Evolutionary conservation across 352 stramenopile genomes (phyloP).

Genomic region (Globisporangium takayamanum): DNA sequence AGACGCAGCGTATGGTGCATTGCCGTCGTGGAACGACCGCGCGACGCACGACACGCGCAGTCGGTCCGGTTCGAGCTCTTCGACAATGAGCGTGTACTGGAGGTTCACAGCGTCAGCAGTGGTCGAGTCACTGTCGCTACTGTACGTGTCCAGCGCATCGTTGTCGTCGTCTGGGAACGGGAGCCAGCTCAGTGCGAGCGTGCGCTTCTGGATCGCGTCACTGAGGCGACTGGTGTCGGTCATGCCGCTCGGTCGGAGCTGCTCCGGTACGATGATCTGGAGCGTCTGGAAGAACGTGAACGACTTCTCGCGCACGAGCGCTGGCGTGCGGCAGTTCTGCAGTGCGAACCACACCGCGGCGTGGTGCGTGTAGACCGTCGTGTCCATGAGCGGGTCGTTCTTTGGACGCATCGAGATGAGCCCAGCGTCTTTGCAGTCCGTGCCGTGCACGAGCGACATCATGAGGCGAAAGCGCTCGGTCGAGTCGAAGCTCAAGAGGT

Average conservation of each 20-base stretch:
- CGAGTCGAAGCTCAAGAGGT: slow-evolving; percentile 50
- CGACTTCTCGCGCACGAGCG: slow-evolving; percentile 42
- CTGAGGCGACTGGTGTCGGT: slow-evolving; percentile 19
- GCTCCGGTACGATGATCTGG: slow-evolving; percentile 47
- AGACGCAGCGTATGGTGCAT: slow-evolving; percentile 24
- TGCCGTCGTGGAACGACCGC: slow-evolving; percentile 44
- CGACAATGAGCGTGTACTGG: slow-evolving; percentile 60
- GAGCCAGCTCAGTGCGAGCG: slow-evolving; percentile 52
- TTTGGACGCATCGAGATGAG: slow-evolving; percentile 35
- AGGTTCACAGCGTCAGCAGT: slow-evolving; percentile 30
- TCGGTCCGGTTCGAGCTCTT: slow-evolving; percentile 41
- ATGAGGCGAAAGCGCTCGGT: slow-evolving; percentile 50
- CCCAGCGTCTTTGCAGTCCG: slow-evolving; percentile 47
- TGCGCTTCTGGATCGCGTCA: slow-evolving; percentile 49
- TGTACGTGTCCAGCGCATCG: not conserved
- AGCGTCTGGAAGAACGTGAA: slow-evolving; percentile 64
- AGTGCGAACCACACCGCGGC: slow-evolving; percentile 57
- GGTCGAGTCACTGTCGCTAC: slow-evolving; percentile 2
- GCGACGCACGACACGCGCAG: slow-evolving; percentile 52
- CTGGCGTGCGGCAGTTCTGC: slow-evolving; percentile 42
- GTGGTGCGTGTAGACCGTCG: slow-evolving; percentile 38
- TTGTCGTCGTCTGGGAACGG: slow-evolving; percentile 28
- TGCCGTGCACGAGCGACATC: slow-evolving; percentile 52
- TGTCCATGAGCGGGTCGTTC: slow-evolving; percentile 26
- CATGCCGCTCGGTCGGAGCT: slow-evolving; percentile 17